Percentiles rank a stretch among this genome's conserved stretches.
phyloP scores from a whole-genome alignment of 345 rosid species.

The Pugionium dolabratum region DNA sequence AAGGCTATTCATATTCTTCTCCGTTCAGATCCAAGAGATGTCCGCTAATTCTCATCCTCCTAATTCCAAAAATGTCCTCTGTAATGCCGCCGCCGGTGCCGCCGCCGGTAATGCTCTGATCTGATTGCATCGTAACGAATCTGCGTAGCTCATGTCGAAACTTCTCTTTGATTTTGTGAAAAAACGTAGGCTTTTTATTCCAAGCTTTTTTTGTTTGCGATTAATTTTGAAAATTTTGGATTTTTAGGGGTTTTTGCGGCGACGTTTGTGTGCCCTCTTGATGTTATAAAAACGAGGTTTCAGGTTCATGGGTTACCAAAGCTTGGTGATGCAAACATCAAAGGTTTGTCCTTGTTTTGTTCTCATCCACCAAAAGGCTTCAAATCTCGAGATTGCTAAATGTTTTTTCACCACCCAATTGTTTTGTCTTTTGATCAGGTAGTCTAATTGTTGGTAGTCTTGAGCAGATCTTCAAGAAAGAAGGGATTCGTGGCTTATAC shows the following conservation, averaged over 20 bases:
- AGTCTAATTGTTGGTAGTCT: slow-evolving; percentile 81
- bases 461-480: slow-evolving; percentile 63
- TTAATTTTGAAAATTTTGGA: background rate
- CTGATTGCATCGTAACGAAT: background rate
- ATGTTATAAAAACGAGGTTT: slow-evolving; percentile 89
- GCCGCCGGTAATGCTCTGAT: slow-evolving; percentile 60
- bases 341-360: slow-evolving; percentile 45
- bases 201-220: background rate
- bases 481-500: slow-evolving; percentile 80
- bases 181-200: background rate
- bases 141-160: background rate
- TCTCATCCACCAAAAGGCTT: background rate
- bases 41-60: slow-evolving; percentile 56
- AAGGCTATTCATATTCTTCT: slow-evolving; percentile 22
- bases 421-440: slow-evolving; percentile 48
- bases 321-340: slow-evolving; percentile 44
- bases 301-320: slow-evolving; percentile 83
- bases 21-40: slow-evolving; percentile 45
- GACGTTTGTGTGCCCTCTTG: slow-evolving; percentile 86
- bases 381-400: background rate
- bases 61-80: slow-evolving; percentile 58
- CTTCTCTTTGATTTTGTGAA: background rate
- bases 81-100: slow-evolving; percentile 92
- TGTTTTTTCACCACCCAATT: background rate
- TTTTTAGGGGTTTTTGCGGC: slow-evolving; percentile 76